phyloP scores from a whole-genome alignment of 495 filamentous ascomycete genomes.

The Astrothelium macrocarpum region DNA sequence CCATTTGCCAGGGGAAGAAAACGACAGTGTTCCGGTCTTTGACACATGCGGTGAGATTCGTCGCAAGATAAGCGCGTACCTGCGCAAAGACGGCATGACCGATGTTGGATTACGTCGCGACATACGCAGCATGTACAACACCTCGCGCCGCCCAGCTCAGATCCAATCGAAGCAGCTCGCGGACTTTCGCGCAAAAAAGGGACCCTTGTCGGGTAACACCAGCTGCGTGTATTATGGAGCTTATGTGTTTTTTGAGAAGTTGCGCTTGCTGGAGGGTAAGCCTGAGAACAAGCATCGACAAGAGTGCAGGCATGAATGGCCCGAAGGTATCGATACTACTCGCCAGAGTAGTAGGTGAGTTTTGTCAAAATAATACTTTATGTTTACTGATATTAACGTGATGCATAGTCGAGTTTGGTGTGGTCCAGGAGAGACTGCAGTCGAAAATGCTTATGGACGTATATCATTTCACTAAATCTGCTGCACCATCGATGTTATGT shows the following conservation, averaged over 20 bases:
- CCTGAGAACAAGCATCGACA: constrained; percentile 42
- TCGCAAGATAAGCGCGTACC: constrained; percentile 43
- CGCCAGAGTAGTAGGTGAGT: background rate
- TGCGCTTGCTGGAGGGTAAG: constrained; percentile 44
- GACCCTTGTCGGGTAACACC: constrained; percentile 36
- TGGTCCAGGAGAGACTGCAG: background rate
- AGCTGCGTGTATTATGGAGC: constrained; percentile 40
- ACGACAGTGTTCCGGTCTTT: constrained; percentile 37
- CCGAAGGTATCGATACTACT: background rate
- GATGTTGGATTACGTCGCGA: constrained; percentile 46
- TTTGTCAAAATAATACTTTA: background rate
- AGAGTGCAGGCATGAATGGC: constrained; percentile 15
- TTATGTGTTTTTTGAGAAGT: constrained; percentile 53
- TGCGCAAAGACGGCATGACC: constrained; percentile 39
- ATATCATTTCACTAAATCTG: background rate
- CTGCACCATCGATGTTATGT: too few relatives aligned
- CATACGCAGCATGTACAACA: constrained; percentile 19
- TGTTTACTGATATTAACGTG: background rate
- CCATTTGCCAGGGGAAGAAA: constrained; percentile 12
- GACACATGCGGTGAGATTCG: constrained; percentile 51
- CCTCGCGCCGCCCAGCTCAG: background rate
- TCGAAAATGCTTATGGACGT: background rate
- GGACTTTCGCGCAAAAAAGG: constrained; percentile 42
- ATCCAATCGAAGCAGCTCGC: constrained; percentile 27
- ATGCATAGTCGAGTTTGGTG: background rate